Base-by-base conservation (phyloP, 768 basidiomycete species). In the Psilocybe azurescens region DNA sequence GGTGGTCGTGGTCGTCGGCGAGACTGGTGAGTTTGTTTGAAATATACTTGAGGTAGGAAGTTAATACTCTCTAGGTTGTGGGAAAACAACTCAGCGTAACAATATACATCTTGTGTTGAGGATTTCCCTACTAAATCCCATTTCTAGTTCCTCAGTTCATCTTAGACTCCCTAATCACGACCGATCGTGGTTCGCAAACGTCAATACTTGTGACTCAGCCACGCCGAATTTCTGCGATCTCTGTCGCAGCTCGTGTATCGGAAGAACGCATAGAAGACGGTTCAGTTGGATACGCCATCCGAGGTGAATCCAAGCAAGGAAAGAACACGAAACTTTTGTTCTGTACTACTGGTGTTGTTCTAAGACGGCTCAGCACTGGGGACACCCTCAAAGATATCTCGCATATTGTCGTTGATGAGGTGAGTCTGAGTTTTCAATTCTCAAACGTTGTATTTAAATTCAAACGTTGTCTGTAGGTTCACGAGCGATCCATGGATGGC, bases 301-400 rank as follows among this genome's bases (percentile, higher is more conserved):
- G 96, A 49, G 96, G 95, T 11, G 94, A 97, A 73, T 86, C 84
- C 41, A 91, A 86, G 64, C 83, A 87, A 52, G 79, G 79, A 9
- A 78, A 79, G 24, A 81, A 82, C 38, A 95, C 93, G 5, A 90
- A 91, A 63, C 75, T 96, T 2, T 76, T 96, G 18, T 97, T 97
- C 70, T 95, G 94, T 70, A 98, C 96, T 2, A 97, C 95, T 9
- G 96, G 96, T 77, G 92, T 97, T n/a, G 83, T 95, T 1, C 81
- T 97, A 51, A 80, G 94, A 59, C 83, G 93, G 16, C 76, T 97
- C 11, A 85, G 88, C n/a, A 79, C 82, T 32, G 90, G 90, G 9
- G 92, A 96, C 65, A 81, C 79, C 39, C 76, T 97, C 14, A 73
- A 83, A 38, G 82, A 86, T 44, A 82, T 95, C 47, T 89, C 90